phyloP scores from a whole-genome alignment of 495 filamentous ascomycete genomes.

The Penicillium waksmanii region DNA sequence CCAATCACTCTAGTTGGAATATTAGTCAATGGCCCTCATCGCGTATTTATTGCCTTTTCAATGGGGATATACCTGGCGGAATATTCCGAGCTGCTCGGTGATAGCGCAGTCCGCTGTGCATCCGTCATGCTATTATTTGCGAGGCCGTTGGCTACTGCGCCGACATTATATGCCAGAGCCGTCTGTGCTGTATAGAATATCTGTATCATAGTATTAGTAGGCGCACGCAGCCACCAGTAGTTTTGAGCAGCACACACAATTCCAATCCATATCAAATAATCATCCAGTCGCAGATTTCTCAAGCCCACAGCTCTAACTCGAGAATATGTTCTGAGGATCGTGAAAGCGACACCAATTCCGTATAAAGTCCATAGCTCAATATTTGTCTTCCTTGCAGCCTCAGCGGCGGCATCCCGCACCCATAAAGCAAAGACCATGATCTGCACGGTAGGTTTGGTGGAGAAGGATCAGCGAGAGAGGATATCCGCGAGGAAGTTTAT shows the following conservation, averaged over 20 bases:
- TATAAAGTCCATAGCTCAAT: slow-evolving; percentile 53
- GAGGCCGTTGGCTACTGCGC: slow-evolving; percentile 39
- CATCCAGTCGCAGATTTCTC: slow-evolving; percentile 47
- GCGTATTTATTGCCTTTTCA: not conserved
- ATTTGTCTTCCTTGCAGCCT: slow-evolving; percentile 38
- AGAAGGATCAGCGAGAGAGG: slow-evolving; percentile 10
- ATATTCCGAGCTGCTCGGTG: slow-evolving; percentile 40
- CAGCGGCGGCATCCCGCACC: slow-evolving; percentile 32
- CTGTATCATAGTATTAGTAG: slow-evolving; percentile 23
- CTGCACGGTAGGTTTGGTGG: not conserved
- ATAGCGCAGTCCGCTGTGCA: slow-evolving; percentile 43
- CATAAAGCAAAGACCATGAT: slow-evolving; percentile 16
- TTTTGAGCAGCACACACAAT: slow-evolving; percentile 39
- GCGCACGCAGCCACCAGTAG: not conserved
- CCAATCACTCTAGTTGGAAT: slow-evolving; percentile 42
- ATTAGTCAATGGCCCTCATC: not conserved
- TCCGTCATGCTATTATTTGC: slow-evolving; percentile 57
- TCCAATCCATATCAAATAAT: slow-evolving; percentile 57
- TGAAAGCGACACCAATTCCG: slow-evolving; percentile 43
- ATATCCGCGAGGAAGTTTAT: not conserved
- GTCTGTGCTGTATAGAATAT: slow-evolving; percentile 42
- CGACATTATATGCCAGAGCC: slow-evolving; percentile 39
- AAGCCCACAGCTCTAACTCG: slow-evolving; percentile 47
- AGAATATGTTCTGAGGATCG: slow-evolving; percentile 48
- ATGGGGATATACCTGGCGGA: slow-evolving; percentile 22